Percentiles rank a stretch among this genome's conserved stretches.
Evolutionary conservation across 2,329 filamentous ascomycete species (phyloP).

Genomic region (Sclerotinia sclerotiorum): DNA sequence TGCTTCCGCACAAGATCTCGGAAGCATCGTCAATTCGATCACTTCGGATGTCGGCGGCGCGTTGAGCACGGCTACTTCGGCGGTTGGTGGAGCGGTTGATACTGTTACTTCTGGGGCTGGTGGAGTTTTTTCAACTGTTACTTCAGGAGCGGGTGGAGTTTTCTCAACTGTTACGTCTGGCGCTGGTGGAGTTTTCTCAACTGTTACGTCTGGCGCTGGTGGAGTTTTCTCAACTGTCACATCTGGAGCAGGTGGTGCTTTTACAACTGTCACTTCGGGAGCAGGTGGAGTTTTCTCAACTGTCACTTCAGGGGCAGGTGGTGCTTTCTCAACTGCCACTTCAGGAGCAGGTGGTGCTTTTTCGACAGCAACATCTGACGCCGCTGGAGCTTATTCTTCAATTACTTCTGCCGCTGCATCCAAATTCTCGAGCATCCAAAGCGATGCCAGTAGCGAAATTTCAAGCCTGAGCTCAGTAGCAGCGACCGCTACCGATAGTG

Average conservation of each 20-base stretch:
- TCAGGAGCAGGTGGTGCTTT: not conserved
- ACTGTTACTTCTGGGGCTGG: not conserved
- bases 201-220: not conserved
- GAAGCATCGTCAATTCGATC: not conserved
- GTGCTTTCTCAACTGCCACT: not conserved
- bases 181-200: constrained; percentile 3
- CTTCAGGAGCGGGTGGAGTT: not conserved
- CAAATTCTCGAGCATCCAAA: constrained; percentile 1
- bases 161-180: constrained; percentile 1
- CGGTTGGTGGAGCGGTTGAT: constrained; percentile 3
- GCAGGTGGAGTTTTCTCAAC: constrained; percentile 3
- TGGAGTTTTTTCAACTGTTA: not conserved
- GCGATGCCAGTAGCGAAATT: constrained; percentile 14
- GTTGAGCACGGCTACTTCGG: not conserved
- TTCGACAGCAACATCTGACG: not conserved
- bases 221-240: not conserved
- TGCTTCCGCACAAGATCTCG: constrained; percentile 1
- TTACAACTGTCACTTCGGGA: not conserved
- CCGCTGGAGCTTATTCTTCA: not conserved
- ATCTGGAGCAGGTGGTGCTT: not conserved
- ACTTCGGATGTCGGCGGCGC: constrained; percentile 12
- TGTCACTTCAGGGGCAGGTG: not conserved
- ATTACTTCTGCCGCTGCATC: constrained; percentile 13
- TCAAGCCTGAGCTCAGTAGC: constrained; percentile 19
- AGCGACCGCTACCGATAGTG: constrained; percentile 7